phyloP scores from a whole-genome alignment of 1,284 basidiomycete genomes.

The Trametes hirsuta region DNA sequence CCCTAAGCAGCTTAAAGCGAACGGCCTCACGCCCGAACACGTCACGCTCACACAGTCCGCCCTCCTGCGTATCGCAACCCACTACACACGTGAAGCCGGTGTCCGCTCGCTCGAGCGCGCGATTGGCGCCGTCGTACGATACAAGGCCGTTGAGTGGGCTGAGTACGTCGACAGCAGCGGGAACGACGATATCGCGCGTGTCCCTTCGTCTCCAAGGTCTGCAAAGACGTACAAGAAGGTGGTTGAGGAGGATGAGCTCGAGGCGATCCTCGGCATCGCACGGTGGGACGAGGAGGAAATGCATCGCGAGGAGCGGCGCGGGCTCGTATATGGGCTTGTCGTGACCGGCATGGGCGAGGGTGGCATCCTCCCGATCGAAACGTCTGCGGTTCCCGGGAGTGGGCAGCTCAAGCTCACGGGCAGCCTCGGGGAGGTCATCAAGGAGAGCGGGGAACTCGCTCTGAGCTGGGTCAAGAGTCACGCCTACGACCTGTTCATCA shows the following conservation, averaged over 20 bases:
- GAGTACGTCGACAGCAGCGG: constrained; percentile 58
- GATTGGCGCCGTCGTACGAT: constrained; percentile 83
- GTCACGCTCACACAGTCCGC: constrained; percentile 59
- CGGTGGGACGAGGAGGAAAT: constrained; percentile 82
- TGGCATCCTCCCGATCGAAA: constrained; percentile 84
- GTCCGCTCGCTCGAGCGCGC: constrained; percentile 91
- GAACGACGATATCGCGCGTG: constrained; percentile 20
- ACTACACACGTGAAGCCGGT: constrained; percentile 88
- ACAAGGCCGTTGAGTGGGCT: constrained; percentile 90
- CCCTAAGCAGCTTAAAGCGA: constrained; percentile 81
- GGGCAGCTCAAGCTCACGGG: constrained; percentile 81
- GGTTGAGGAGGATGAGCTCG: constrained; percentile 77
- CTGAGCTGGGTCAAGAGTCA: constrained; percentile 87
- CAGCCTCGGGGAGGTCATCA: constrained; percentile 83
- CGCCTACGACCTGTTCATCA: constrained; percentile 81
- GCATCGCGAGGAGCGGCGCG: constrained; percentile 68
- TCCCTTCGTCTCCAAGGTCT: constrained; percentile 3
- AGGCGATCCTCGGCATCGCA: constrained; percentile 82
- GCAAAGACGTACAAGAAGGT: constrained; percentile 55
- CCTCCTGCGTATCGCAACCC: constrained; percentile 70
- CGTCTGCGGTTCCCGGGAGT: constrained; percentile 70
- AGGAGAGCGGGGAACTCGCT: constrained; percentile 87
- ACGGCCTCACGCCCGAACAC: constrained; percentile 56
- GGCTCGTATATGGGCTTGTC: constrained; percentile 85
- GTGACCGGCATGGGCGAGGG: constrained; percentile 90